Conservation (phyloP, 257 asterid species). For the Solanum bukasovii region DNA sequence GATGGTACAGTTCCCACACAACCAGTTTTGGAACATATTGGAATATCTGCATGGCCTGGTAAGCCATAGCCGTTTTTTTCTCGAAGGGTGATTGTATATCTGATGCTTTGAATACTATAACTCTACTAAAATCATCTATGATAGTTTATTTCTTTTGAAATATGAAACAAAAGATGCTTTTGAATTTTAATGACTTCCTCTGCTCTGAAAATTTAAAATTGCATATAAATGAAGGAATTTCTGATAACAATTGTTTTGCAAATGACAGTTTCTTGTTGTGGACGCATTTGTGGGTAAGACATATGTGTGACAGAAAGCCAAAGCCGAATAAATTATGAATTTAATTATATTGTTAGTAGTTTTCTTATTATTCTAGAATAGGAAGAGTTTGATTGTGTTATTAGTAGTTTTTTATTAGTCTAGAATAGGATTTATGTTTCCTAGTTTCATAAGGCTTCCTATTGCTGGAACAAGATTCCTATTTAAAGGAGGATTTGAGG, state of each 20-base stretch:
- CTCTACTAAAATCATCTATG: not conserved
- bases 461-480: not conserved
- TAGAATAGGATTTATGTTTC: not conserved
- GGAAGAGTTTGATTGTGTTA: not conserved
- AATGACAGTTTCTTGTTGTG: not conserved
- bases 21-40: conserved; percentile 81
- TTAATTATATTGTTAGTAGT: not conserved
- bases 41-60: conserved; percentile 98
- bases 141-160: not conserved
- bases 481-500: not conserved
- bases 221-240: not conserved
- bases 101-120: not conserved
- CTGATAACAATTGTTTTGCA: not conserved
- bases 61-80: conserved; percentile 12
- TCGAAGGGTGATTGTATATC: not conserved
- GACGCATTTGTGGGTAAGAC: not conserved
- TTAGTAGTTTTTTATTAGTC: not conserved
- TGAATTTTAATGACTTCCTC: not conserved
- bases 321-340: too few species aligned
- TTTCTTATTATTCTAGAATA: not conserved
- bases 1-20: conserved; percentile 83
- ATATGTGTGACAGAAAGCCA: not conserved
- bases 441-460: not conserved
- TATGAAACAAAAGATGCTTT: not conserved
- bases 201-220: not conserved